These are phyloP conservation scores for Mimosa bimucronata DNA, from an alignment of 306 rosid genomes.

Conservation along the genomic window DNA sequence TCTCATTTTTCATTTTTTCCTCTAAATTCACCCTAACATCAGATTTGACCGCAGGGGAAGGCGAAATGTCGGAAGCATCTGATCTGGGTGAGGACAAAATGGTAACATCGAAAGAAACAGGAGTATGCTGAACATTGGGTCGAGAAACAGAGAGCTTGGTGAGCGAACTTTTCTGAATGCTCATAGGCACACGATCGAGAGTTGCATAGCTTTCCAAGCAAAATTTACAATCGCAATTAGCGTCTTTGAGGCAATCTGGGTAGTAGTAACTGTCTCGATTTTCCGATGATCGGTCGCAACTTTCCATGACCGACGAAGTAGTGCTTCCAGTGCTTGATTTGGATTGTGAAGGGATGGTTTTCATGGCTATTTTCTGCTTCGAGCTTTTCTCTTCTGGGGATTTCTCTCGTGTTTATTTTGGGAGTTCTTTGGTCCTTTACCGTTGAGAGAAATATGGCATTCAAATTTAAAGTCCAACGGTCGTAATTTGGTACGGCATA, in stretches of 20 bases:
- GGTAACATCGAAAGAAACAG: slow-evolving; percentile 63
- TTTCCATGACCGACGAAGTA: slow-evolving; percentile 34
- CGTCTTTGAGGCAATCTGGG: slow-evolving; percentile 81
- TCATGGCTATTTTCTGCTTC: slow-evolving; percentile 44
- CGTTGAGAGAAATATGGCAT: background rate
- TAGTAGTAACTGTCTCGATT: slow-evolving; percentile 69
- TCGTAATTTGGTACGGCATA: slow-evolving; percentile 22
- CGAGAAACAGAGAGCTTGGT: slow-evolving; percentile 59
- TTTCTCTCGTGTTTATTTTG: background rate
- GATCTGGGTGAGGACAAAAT: slow-evolving; percentile 59
- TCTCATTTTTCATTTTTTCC: slow-evolving; percentile 29
- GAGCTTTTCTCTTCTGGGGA: background rate
- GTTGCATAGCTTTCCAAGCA: slow-evolving; percentile 88
- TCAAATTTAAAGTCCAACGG: slow-evolving; percentile 73
- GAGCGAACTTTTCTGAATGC: slow-evolving; percentile 64
- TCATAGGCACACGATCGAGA: slow-evolving; percentile 75
- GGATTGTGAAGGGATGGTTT: slow-evolving; percentile 28
- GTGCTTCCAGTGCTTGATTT: slow-evolving; percentile 51
- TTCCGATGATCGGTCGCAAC: slow-evolving; percentile 43
- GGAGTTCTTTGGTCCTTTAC: background rate
- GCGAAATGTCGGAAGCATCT: background rate
- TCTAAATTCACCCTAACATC: slow-evolving; percentile 34
- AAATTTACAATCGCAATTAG: slow-evolving; percentile 72
- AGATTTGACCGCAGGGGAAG: slow-evolving; percentile 44
- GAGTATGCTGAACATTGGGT: slow-evolving; percentile 53